These are phyloP conservation scores for Calycina herbarum DNA, from an alignment of 2,329 filamentous ascomycete genomes.

Conservation along the genomic window DNA sequence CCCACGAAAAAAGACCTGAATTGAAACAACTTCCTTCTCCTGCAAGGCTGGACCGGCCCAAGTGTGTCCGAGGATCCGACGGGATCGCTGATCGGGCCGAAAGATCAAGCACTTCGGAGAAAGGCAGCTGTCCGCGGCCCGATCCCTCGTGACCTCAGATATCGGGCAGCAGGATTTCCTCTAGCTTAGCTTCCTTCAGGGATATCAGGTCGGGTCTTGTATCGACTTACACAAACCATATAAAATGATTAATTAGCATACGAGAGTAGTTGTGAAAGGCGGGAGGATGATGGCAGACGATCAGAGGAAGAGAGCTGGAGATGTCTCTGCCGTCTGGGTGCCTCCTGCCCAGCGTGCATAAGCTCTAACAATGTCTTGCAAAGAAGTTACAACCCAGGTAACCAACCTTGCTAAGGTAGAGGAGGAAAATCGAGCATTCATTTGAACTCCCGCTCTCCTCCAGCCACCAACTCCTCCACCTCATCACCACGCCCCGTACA, in stretches of 20 bases:
- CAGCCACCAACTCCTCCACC: neutral
- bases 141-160: too few species aligned
- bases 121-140: too few species aligned
- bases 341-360: neutral
- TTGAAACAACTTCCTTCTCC: too few species aligned
- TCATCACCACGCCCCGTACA: neutral
- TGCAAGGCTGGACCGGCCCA: too few species aligned
- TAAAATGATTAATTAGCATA: neutral
- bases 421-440: neutral
- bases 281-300: neutral
- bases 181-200: neutral
- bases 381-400: neutral
- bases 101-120: too few species aligned
- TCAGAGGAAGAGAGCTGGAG: neutral
- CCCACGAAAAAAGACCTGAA: too few species aligned
- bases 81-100: too few species aligned
- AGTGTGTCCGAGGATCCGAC: too few species aligned
- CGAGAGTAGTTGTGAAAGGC: neutral
- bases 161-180: neutral
- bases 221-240: slow-evolving; percentile 4
- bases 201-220: slow-evolving; percentile 3
- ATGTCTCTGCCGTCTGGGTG: neutral
- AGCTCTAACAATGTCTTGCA: neutral
- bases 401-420: neutral
- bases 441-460: neutral